Conservation (phyloP, 129 eudicot genomes). For the Flaveria linearis region DNA sequence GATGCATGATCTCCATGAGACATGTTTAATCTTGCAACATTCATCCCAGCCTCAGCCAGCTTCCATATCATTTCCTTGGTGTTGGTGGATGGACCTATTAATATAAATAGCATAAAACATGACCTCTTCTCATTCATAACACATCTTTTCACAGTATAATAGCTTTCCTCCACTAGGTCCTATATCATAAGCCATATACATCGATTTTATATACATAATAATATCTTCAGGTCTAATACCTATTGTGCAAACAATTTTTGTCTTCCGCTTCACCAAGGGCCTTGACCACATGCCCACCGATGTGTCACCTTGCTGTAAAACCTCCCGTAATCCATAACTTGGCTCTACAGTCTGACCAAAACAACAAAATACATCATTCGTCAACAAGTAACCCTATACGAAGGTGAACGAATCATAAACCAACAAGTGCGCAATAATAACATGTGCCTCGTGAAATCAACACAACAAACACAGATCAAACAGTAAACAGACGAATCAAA, state of each 20-base stretch:
- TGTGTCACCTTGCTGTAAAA: conserved; percentile 55
- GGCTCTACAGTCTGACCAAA: conserved; percentile 51
- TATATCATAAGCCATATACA: no score
- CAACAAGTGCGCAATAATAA: background rate
- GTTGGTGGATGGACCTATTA: conserved; percentile 82
- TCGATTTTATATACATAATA: no score
- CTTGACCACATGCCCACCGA: conserved; percentile 68
- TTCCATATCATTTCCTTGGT: conserved; percentile 97
- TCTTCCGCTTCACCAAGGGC: conserved; percentile 81
- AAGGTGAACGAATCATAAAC: background rate
- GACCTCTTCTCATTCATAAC: no score
- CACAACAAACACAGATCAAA: conserved; percentile 3
- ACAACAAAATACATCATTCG: background rate
- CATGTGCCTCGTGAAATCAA: conserved; percentile 2
- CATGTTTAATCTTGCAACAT: conserved; percentile 92
- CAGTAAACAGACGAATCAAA: background rate
- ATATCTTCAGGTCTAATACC: no score
- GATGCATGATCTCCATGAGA: conserved; percentile 97
- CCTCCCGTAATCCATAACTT: conserved; percentile 41
- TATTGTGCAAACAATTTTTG: conserved; percentile 93
- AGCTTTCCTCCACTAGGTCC: no score
- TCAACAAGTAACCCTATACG: conserved; percentile 8
- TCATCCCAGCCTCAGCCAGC: conserved; percentile 97
- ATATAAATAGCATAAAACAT: no score
- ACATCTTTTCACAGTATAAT: no score